Evolutionary conservation across 2,329 filamentous ascomycete species (phyloP).

Genomic region (Mycocentrospora acerina): DNA sequence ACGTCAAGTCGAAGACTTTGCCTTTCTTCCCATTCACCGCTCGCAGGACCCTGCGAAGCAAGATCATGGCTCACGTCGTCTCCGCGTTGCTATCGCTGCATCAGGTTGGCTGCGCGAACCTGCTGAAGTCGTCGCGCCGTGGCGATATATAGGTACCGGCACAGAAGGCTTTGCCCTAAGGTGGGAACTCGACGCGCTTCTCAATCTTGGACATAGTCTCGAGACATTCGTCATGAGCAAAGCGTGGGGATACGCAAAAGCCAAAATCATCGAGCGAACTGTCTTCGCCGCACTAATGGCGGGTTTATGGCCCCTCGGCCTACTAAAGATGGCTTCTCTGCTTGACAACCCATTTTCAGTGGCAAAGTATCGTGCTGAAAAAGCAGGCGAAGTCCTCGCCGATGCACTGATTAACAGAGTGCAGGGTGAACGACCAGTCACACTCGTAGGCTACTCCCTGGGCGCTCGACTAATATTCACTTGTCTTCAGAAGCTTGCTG

Average conservation of each 20-base stretch:
- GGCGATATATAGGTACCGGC: slow-evolving; percentile 71
- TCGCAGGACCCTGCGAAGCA: slow-evolving; percentile 51
- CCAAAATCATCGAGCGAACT: slow-evolving; percentile 69
- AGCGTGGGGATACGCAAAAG: slow-evolving; percentile 76
- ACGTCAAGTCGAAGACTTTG: slow-evolving; percentile 85
- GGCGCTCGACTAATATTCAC: slow-evolving; percentile 81
- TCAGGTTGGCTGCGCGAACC: slow-evolving; percentile 77
- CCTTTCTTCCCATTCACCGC: slow-evolving; percentile 68
- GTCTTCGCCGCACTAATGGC: slow-evolving; percentile 50
- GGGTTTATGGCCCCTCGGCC: slow-evolving; percentile 52
- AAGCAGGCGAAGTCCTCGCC: slow-evolving; percentile 76
- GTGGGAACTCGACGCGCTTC: slow-evolving; percentile 78
- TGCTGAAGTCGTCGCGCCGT: slow-evolving; percentile 73
- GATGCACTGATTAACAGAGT: slow-evolving; percentile 80
- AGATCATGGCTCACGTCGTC: slow-evolving; percentile 49
- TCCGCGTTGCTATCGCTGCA: slow-evolving; percentile 81
- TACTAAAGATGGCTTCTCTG: slow-evolving; percentile 54
- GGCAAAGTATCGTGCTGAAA: slow-evolving; percentile 74
- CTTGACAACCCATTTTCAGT: slow-evolving; percentile 83
- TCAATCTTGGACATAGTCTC: slow-evolving; percentile 76
- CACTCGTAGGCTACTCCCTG: slow-evolving; percentile 77
- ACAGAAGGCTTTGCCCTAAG: slow-evolving; percentile 80
- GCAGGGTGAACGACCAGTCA: slow-evolving; percentile 80
- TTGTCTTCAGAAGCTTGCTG: slow-evolving; percentile 74
- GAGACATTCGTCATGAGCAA: slow-evolving; percentile 74